Evolutionary conservation across 1,284 basidiomycete species (phyloP).

Genomic region (Ganoderma sinense): DNA sequence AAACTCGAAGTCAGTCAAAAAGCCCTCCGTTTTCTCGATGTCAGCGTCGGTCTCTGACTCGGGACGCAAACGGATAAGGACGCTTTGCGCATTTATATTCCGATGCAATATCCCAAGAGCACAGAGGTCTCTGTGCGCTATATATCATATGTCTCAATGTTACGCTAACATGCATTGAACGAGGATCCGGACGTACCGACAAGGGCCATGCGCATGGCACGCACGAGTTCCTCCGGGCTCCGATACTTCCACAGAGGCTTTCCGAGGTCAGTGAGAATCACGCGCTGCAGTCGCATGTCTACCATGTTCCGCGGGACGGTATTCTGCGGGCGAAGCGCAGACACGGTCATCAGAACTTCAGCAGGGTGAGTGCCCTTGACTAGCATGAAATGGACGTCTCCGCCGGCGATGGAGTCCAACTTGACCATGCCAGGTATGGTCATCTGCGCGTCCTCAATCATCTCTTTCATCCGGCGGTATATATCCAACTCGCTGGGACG

Average conservation of each 20-base stretch:
- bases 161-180: neutral
- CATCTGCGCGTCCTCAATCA: neutral
- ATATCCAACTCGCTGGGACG: neutral
- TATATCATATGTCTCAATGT: neutral
- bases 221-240: neutral
- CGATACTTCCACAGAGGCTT: neutral
- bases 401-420: neutral
- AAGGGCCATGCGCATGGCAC: neutral
- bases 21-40: neutral
- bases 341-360: neutral
- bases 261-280: neutral
- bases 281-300: neutral
- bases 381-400: neutral
- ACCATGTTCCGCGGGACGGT: neutral
- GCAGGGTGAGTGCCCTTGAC: neutral
- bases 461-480: neutral
- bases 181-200: neutral
- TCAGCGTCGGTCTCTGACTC: neutral
- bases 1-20: neutral
- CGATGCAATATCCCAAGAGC: neutral
- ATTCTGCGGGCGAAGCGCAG: neutral
- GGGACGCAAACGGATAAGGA: neutral
- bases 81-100: neutral
- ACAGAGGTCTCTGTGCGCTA: neutral
- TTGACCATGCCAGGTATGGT: neutral